Base-by-base conservation (phyloP, 768 basidiomycete genomes). In the Leccinellum rugosiceps region DNA sequence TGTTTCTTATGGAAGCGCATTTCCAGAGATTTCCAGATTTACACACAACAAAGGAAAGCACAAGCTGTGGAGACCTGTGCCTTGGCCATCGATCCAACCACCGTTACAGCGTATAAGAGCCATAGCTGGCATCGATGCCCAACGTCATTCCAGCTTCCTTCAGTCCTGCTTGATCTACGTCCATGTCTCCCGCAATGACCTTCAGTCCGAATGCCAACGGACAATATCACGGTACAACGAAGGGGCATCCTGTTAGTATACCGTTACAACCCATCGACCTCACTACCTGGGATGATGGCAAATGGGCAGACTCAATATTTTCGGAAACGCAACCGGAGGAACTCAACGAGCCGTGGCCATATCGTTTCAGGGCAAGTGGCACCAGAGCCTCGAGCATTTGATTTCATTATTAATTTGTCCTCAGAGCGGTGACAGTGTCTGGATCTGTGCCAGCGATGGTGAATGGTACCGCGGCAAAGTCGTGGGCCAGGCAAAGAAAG, bases 381-480 rank as follows among this genome's bases (percentile, higher is more conserved):
- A 21, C 8, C 21, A 21, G 28, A 30, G 8, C 15, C 34, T 26
- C 13, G 8, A 7, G 7, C 35, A 45, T 38, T 23, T 34, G 34
- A 50, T 52, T 54, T 31, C 58, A 25, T 47, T 47, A 30, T 47
- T 35, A 34, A 57, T 41, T 35, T 49, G 30, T 43, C 6, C 25
- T 35, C 50, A 83, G 82, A 67, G 71, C 26, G 77, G 77, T 23
- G 78, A 85, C 44, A 41, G 28, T 17, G 84, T 83, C 26, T 85
- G 83, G 84, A 67, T 85, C 15, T 76, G 74, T 55, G 80, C 78
- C 4, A 68, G 72, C 31, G 75, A 78, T 31, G 77, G 77, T n/a
- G 75, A 79, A 46, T 85, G 83, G 84, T 72, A 74, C 58, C 65
- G 53, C 4, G 84, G 84, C n/a, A 75, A 68, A 53, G 75, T 85